These are phyloP conservation scores for Linderniella brevidens DNA, from an alignment of 257 asterid genomes.

Conservation along the genomic window DNA sequence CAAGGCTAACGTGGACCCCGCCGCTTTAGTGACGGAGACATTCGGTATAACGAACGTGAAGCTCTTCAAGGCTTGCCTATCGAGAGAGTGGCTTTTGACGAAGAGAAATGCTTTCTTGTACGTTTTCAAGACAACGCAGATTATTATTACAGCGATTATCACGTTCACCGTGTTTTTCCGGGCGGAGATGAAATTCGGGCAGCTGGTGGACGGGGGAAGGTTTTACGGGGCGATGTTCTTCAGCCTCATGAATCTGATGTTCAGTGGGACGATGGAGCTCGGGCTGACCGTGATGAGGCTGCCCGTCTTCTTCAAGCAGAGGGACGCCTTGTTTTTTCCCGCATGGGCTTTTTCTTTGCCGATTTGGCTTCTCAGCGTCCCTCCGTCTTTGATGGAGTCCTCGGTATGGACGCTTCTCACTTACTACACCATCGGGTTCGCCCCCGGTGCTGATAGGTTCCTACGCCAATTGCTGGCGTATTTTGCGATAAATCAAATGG, in stretches of 20 bases:
- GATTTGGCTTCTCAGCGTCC: slow-evolving; percentile 51
- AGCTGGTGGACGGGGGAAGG: slow-evolving; percentile 37
- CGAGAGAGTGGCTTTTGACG: slow-evolving; percentile 55
- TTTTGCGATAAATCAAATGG: slow-evolving; percentile 60
- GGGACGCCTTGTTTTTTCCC: slow-evolving; percentile 47
- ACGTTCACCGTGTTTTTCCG: slow-evolving; percentile 59
- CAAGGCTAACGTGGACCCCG: slow-evolving; percentile 40
- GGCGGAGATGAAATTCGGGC: slow-evolving; percentile 44
- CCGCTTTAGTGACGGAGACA: slow-evolving; percentile 42
- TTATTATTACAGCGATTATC: slow-evolving; percentile 47
- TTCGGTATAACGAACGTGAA: slow-evolving; percentile 54
- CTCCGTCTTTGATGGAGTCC: slow-evolving; percentile 41
- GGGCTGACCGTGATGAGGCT: slow-evolving; percentile 57
- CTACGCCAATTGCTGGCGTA: slow-evolving; percentile 44
- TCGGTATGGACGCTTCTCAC: slow-evolving; percentile 54
- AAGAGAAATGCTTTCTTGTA: slow-evolving; percentile 45
- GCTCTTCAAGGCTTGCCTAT: slow-evolving; percentile 41
- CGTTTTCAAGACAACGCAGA: slow-evolving; percentile 53
- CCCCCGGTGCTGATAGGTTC: slow-evolving; percentile 18
- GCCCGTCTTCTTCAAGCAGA: slow-evolving; percentile 49
- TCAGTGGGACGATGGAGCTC: slow-evolving; percentile 61
- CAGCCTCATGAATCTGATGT: slow-evolving; percentile 59
- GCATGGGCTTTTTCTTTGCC: slow-evolving; percentile 67
- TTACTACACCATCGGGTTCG: slow-evolving; percentile 43
- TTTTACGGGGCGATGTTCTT: slow-evolving; percentile 52